Percentiles rank a stretch among this genome's conserved stretches.
Evolutionary conservation across 129 eudicot genomes (phyloP).

Genomic region (Sambucus nigra): DNA sequence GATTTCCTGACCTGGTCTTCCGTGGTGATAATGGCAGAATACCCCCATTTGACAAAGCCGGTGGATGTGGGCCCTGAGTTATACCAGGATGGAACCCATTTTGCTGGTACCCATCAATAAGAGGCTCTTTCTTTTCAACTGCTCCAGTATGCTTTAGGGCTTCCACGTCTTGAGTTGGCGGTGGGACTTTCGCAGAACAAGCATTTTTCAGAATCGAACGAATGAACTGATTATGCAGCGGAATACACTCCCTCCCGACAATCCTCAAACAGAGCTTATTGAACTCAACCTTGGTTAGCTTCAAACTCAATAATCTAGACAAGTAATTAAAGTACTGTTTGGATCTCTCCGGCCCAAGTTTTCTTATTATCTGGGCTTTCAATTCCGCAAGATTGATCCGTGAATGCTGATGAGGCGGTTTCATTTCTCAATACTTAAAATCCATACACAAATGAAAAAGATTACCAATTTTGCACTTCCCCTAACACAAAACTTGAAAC

Average conservation of each 20-base stretch:
- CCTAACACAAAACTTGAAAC: slow-evolving; percentile 8
- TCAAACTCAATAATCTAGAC: slow-evolving; percentile 49
- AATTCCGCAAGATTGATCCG: slow-evolving; percentile 63
- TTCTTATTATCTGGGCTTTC: slow-evolving; percentile 56
- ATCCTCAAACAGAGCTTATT: slow-evolving; percentile 59
- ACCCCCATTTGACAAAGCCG: slow-evolving; percentile 59
- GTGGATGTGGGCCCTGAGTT: slow-evolving; percentile 31
- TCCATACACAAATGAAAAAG: slow-evolving; percentile 33
- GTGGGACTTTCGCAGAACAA: slow-evolving; percentile 44
- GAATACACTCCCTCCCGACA: slow-evolving; percentile 72
- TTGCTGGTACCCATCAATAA: slow-evolving; percentile 32
- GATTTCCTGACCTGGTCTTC: slow-evolving; percentile 49
- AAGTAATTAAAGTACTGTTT: slow-evolving; percentile 55
- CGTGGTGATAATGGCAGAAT: slow-evolving; percentile 57
- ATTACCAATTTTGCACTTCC: slow-evolving; percentile 13
- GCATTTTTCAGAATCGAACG: slow-evolving; percentile 68
- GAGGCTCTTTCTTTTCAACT: slow-evolving; percentile 30
- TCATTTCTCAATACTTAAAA: slow-evolving; percentile 56
- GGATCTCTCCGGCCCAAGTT: slow-evolving; percentile 67
- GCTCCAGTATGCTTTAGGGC: slow-evolving; percentile 9
- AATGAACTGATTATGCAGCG: slow-evolving; percentile 72
- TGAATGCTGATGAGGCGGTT: slow-evolving; percentile 62
- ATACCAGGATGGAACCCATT: slow-evolving; percentile 31
- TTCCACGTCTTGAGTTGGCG: slow-evolving; percentile 27
- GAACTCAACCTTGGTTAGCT: slow-evolving; percentile 62